These are phyloP conservation scores for Penicillium nucicola DNA, from an alignment of 495 filamentous ascomycete genomes.

Conservation along the genomic window DNA sequence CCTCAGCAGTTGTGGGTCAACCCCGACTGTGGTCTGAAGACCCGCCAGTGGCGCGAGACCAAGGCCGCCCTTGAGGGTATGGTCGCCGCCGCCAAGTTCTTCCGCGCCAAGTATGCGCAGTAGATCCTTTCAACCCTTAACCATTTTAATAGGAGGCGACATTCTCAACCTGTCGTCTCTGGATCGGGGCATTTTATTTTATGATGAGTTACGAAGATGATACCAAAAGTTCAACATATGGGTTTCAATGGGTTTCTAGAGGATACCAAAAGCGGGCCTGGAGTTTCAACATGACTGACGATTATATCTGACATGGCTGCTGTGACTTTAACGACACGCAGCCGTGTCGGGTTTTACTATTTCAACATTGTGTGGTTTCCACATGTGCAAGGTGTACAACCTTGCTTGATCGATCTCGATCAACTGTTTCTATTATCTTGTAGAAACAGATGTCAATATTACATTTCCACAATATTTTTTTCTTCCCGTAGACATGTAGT, in stretches of 20 bases:
- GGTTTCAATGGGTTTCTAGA: slow-evolving; percentile 44
- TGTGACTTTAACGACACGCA: slow-evolving; percentile 18
- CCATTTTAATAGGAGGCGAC: slow-evolving; percentile 34
- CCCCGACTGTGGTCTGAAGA: slow-evolving; percentile 99
- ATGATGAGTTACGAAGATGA: slow-evolving; percentile 50
- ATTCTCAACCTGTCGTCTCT: slow-evolving; percentile 45
- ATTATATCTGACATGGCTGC: slow-evolving; percentile 50
- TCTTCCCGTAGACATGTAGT: neutral
- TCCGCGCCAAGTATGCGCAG: slow-evolving; percentile 79
- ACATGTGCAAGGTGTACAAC: slow-evolving; percentile 9
- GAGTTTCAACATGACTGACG: slow-evolving; percentile 57
- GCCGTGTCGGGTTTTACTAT: slow-evolving; percentile 32
- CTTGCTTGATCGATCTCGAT: slow-evolving; percentile 16
- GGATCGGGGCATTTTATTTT: slow-evolving; percentile 32
- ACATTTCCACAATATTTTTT: neutral
- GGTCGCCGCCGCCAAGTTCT: slow-evolving; percentile 95
- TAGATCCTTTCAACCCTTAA: slow-evolving; percentile 30
- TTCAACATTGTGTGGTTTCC: slow-evolving; percentile 31
- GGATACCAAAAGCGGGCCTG: slow-evolving; percentile 46
- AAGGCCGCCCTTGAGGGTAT: slow-evolving; percentile 88
- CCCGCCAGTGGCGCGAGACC: slow-evolving; percentile 92
- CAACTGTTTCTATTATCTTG: slow-evolving; percentile 21
- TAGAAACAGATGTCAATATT: slow-evolving; percentile 32
- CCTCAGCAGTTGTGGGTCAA: slow-evolving; percentile 98
- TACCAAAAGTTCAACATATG: slow-evolving; percentile 54